phyloP scores from a whole-genome alignment of 202 grass and related monocot genomes.

The Carex arenaria region DNA sequence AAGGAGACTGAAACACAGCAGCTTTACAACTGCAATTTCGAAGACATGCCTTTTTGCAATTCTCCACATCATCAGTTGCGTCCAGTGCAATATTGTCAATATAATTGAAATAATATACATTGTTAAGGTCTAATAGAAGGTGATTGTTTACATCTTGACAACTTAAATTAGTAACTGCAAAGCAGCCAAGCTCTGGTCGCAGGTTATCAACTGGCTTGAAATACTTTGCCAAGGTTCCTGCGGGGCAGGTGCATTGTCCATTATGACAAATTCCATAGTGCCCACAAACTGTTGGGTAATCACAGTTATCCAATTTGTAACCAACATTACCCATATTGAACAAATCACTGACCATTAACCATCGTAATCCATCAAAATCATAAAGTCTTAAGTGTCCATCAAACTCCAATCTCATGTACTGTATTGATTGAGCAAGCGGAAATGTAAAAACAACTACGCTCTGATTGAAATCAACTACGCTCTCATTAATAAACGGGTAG shows the following conservation, averaged over 20 bases:
- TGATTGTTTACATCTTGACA: constrained; percentile 10
- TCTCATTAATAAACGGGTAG: too few species aligned
- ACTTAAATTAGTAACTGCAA: background rate
- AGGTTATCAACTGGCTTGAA: constrained; percentile 29
- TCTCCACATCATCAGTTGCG: constrained; percentile 16
- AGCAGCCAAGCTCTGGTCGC: constrained; percentile 17
- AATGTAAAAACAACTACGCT: background rate
- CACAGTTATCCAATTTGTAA: constrained; percentile 7
- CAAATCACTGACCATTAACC: constrained; percentile 9
- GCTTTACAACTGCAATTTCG: constrained; percentile 45
- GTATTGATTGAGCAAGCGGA: background rate
- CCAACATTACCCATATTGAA: background rate
- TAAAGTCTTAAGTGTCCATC: constrained; percentile 33
- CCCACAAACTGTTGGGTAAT: constrained; percentile 40
- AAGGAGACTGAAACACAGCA: constrained; percentile 19
- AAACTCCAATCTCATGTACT: constrained; percentile 34
- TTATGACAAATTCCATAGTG: constrained; percentile 33
- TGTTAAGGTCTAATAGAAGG: background rate
- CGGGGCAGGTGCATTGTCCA: constrained; percentile 32
- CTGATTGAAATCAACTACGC: background rate
- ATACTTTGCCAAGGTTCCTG: background rate
- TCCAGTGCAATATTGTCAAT: background rate
- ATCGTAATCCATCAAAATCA: background rate
- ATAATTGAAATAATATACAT: constrained; percentile 17
- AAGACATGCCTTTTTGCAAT: constrained; percentile 32